Evolutionary conservation across 2,329 filamentous ascomycete genomes (phyloP).

Genomic region (Alternaria infectoria): DNA sequence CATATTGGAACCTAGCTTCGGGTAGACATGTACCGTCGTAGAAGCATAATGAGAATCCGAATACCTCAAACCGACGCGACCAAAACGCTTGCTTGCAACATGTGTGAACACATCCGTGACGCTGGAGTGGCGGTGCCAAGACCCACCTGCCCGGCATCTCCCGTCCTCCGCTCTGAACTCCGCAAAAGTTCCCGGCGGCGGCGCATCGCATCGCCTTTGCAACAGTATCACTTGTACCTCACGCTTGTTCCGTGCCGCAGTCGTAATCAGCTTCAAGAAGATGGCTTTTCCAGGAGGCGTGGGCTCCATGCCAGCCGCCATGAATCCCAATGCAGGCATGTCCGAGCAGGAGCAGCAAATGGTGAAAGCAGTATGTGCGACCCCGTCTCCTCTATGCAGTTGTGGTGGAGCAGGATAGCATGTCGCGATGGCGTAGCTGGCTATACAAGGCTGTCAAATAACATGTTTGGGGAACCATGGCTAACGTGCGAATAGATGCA

Average conservation of each 20-base stretch:
- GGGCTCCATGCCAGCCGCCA: conserved; percentile 30
- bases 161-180: conserved; percentile 44
- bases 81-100: background rate
- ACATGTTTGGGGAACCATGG: background rate
- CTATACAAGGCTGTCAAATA: background rate
- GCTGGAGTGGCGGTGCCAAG: conserved; percentile 20
- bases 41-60: conserved; percentile 18
- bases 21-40: conserved; percentile 5
- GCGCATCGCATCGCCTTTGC: conserved; percentile 16
- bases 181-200: conserved; percentile 38
- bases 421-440: background rate
- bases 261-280: background rate
- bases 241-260: background rate
- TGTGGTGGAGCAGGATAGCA: background rate
- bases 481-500: conserved; percentile 66
- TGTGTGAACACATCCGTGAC: background rate
- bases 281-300: conserved; percentile 44
- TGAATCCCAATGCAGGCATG: conserved; percentile 48
- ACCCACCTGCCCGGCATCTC: conserved; percentile 25
- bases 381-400: background rate
- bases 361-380: conserved; percentile 52
- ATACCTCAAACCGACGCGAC: background rate
- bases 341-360: conserved; percentile 56
- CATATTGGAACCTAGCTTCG: conserved; percentile 17
- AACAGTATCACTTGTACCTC: conserved; percentile 2